Base-by-base conservation (phyloP, 331 rosid genomes). In the Quercus phellos region DNA sequence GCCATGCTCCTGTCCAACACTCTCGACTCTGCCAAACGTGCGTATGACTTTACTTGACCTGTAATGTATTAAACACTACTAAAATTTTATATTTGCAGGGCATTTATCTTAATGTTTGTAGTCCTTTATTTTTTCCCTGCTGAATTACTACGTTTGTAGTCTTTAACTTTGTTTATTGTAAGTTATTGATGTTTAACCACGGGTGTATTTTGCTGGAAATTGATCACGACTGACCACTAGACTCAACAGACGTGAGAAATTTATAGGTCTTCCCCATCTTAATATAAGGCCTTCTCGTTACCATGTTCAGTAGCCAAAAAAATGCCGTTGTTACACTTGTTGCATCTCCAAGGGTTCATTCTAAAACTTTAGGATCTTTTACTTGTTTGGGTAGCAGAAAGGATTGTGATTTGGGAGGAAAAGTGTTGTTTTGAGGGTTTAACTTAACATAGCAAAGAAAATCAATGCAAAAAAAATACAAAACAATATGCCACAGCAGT, bases 1-100 rank as follows among this genome's bases (percentile, higher is more conserved):
- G 96, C 97, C 19, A 90, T 92, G 97, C 98, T 94, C 43, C 89
- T 92, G 19, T 75, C 72, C 8, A 94, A 94, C 87, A 89, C 98
- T 0, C 86, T 94, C 0, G 87, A 88, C 80, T 87, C 97, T 26
- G 96, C 98, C 50, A 92, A 90, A 72, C 85, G 93, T 22, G 81
- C 90, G 2, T 85, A 76, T 29, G 77, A 78, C 74, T 90, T 84
- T 56, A 56, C 80, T 51, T 89, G 82, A 91, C 59, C 60, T 34
- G 22, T 79, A 19, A 43, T 10, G 26, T 46, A 43, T 8, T 6
- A 7, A 43, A 59, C 17, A 7, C 10, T n/a, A 32, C n/a, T 34
- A 34, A 7, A 66, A 34, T 18, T 34, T 17, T 66, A 9, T 12
- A 12, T 46, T 12, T 46, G 5, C 5, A 3, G 53, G 4, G 16